Evolutionary conservation across 495 filamentous ascomycete species (phyloP).

Genomic region (Aspergillus sparsus): DNA sequence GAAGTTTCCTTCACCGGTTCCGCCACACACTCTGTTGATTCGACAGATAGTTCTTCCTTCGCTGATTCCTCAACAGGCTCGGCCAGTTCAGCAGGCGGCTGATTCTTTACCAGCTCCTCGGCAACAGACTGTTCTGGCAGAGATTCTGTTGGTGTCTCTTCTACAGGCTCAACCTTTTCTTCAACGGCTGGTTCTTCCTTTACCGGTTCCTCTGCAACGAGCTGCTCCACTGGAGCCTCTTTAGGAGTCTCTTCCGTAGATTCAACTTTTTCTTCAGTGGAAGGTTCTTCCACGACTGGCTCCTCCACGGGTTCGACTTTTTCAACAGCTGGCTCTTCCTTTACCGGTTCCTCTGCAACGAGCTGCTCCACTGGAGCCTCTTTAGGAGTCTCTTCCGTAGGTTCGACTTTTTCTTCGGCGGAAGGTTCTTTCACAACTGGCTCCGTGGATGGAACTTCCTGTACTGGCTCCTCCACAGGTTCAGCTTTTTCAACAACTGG

Average conservation of each 20-base stretch:
- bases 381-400: neutral
- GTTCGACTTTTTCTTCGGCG: constrained; percentile 9
- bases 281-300: neutral
- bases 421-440: constrained; percentile 7
- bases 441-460: constrained; percentile 1
- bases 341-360: constrained; percentile 2
- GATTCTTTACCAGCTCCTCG: constrained; percentile 6
- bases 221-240: constrained; percentile 15
- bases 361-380: constrained; percentile 3
- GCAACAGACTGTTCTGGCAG: neutral
- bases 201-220: constrained; percentile 10
- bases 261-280: constrained; percentile 5
- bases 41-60: neutral
- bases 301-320: neutral
- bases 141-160: neutral
- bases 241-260: constrained; percentile 3
- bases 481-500: constrained; percentile 16
- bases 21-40: too few species aligned
- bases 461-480: constrained; percentile 7
- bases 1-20: too few species aligned
- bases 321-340: constrained; percentile 14
- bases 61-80: constrained; percentile 10
- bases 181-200: constrained; percentile 11
- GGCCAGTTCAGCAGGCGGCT: constrained; percentile 11
- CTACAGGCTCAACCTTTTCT: neutral